Evolutionary conservation across 176 grass and related monocot genomes (phyloP).

Genomic region (Chloris gayana): DNA sequence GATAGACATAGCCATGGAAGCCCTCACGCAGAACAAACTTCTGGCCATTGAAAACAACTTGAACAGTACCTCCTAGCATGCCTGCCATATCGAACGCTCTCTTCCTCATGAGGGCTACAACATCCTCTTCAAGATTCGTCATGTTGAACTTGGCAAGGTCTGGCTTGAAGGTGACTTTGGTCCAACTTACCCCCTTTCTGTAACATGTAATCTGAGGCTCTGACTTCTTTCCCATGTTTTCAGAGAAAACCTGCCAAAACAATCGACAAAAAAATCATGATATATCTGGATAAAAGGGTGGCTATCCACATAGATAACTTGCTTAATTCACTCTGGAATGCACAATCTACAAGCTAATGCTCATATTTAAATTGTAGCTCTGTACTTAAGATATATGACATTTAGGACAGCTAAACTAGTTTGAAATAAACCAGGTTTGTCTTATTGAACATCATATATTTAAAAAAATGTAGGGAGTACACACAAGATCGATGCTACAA

Average conservation of each 20-base stretch:
- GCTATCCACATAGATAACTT: no score
- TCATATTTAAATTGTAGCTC: no score
- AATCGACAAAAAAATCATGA: no score
- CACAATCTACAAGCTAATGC: no score
- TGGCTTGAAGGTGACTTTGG: constrained; percentile 77
- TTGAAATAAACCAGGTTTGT: no score
- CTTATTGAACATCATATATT: no score
- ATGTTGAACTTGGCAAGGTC: constrained; percentile 89
- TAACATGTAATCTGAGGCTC: constrained; percentile 71
- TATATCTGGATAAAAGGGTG: no score
- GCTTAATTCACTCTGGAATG: no score
- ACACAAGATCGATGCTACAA: no score
- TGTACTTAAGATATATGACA: no score
- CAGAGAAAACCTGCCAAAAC: constrained; percentile 63
- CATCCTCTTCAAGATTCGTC: constrained; percentile 72
- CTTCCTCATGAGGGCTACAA: constrained; percentile 84
- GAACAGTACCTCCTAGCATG: constrained; percentile 72
- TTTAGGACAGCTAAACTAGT: no score
- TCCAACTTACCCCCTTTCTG: constrained; percentile 79
- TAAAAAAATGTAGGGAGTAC: no score
- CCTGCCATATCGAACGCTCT: constrained; percentile 85
- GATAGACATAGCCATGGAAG: constrained; percentile 65
- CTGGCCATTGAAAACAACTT: constrained; percentile 76
- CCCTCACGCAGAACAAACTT: constrained; percentile 40
- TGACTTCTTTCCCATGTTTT: constrained; percentile 82